phyloP scores from a whole-genome alignment of 2,329 filamentous ascomycete species.

The Septoria linicola region DNA sequence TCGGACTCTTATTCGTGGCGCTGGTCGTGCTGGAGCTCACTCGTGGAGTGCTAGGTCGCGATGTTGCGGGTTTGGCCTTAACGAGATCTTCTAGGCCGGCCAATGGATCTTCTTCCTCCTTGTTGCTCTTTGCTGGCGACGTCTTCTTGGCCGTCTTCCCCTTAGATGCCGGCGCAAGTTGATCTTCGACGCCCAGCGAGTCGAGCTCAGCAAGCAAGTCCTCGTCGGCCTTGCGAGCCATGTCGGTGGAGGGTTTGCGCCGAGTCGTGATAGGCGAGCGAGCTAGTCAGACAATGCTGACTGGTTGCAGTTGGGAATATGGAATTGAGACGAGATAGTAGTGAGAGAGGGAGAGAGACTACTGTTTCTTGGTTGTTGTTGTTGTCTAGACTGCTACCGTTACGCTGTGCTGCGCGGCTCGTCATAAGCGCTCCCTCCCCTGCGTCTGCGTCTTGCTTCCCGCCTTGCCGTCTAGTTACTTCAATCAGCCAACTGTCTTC shows the following conservation, averaged over 20 bases:
- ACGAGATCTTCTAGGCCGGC: constrained; percentile 84
- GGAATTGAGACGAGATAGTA: background rate
- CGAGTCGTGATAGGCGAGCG: constrained; percentile 18
- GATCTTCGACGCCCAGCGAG: constrained; percentile 29
- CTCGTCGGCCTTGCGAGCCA: constrained; percentile 42
- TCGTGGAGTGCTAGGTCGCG: constrained; percentile 80
- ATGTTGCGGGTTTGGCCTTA: constrained; percentile 61
- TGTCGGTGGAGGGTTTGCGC: constrained; percentile 41
- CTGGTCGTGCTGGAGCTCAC: constrained; percentile 50
- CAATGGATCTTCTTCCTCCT: constrained; percentile 68
- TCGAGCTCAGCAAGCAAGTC: constrained; percentile 31
- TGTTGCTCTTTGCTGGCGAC: constrained; percentile 30
- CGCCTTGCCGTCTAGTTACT: no score
- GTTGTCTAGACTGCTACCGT: background rate
- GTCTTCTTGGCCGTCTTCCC: constrained; percentile 40
- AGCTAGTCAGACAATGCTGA: constrained; percentile 1
- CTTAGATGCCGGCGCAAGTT: constrained; percentile 34
- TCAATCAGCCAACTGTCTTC: background rate
- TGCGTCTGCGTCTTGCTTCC: no score
- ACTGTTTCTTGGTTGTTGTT: no score
- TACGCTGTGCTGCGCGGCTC: no score
- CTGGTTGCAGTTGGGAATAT: background rate
- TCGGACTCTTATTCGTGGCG: constrained; percentile 38
- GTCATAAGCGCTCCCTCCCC: no score
- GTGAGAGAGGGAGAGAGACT: no score